These are phyloP conservation scores for Fraxinus latifolia DNA, from an alignment of 305 asterid species.

Conservation along the genomic window DNA sequence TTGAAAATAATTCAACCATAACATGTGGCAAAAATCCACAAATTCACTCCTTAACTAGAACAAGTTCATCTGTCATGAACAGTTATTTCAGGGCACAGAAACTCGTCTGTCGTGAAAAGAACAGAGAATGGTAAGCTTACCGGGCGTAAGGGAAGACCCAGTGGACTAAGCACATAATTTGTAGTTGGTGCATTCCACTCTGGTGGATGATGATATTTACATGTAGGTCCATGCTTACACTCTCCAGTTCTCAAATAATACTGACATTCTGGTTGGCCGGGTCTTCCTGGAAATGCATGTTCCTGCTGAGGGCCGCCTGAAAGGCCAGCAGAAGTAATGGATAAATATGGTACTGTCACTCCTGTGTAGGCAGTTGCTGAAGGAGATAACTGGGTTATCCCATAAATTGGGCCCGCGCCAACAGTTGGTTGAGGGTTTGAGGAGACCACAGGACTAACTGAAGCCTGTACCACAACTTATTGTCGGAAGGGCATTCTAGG, in stretches of 20 bases:
- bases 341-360: conserved; percentile 45
- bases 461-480: conserved; percentile 47
- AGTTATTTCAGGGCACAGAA: background rate
- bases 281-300: conserved; percentile 65
- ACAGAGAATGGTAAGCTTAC: conserved; percentile 37
- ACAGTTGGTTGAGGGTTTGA: conserved; percentile 51
- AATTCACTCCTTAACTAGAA: background rate
- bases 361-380: conserved; percentile 68
- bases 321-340: conserved; percentile 57
- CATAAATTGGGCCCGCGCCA: conserved; percentile 59
- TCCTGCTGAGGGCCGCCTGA: conserved; percentile 58
- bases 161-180: conserved; percentile 53
- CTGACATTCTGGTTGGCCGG: conserved; percentile 87
- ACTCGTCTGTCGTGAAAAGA: background rate
- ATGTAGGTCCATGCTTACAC: conserved; percentile 74
- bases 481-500: background rate
- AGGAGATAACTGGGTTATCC: conserved; percentile 67
- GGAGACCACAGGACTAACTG: conserved; percentile 55
- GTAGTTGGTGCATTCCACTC: conserved; percentile 58
- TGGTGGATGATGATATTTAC: conserved; percentile 87
- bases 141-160: conserved; percentile 86
- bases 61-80: background rate
- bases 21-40: background rate
- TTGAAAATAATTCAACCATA: background rate
- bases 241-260: conserved; percentile 77